A percentile compares a stretch with the other conserved stretches of the same genome.
phyloP scores from a whole-genome alignment of 257 asterid genomes.

The Sherardia arvensis region DNA sequence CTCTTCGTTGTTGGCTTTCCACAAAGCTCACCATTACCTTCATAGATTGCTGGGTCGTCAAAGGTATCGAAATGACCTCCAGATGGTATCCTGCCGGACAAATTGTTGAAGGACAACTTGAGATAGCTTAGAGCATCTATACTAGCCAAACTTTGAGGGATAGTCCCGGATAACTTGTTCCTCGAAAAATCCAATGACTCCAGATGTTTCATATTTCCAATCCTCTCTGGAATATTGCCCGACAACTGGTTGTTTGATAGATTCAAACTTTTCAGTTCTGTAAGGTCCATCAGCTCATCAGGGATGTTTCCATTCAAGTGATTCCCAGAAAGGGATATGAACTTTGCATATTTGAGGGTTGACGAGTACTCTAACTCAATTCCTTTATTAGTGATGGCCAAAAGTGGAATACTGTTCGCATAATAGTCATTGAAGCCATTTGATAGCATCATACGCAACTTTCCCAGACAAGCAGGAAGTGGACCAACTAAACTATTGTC shows the following conservation, averaged over 20 bases:
- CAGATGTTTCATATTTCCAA: constrained; percentile 17
- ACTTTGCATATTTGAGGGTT: not conserved
- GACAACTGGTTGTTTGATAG: not conserved
- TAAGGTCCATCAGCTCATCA: not conserved
- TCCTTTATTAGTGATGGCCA: not conserved
- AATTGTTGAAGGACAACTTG: constrained; percentile 22
- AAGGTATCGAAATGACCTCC: constrained; percentile 22
- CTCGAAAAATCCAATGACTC: constrained; percentile 24
- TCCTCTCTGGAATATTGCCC: constrained; percentile 9
- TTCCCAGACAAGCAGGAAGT: constrained; percentile 16
- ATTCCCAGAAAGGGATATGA: constrained; percentile 6
- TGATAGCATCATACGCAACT: constrained; percentile 2
- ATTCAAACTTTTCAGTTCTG: not conserved
- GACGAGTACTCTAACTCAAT: not conserved
- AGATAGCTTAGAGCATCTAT: constrained; percentile 20
- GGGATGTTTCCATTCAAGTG: constrained; percentile 6
- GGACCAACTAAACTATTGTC: constrained; percentile 13
- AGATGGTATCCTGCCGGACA: constrained; percentile 23
- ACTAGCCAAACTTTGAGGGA: constrained; percentile 19
- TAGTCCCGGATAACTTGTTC: constrained; percentile 17
- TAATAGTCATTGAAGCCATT: not conserved
- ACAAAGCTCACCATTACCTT: constrained; percentile 1
- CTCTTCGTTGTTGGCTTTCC: not conserved
- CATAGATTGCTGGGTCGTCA: not conserved
- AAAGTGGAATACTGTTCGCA: not conserved